These are phyloP conservation scores for Camelina hispida DNA, from an alignment of 345 rosid species.

Conservation along the genomic window DNA sequence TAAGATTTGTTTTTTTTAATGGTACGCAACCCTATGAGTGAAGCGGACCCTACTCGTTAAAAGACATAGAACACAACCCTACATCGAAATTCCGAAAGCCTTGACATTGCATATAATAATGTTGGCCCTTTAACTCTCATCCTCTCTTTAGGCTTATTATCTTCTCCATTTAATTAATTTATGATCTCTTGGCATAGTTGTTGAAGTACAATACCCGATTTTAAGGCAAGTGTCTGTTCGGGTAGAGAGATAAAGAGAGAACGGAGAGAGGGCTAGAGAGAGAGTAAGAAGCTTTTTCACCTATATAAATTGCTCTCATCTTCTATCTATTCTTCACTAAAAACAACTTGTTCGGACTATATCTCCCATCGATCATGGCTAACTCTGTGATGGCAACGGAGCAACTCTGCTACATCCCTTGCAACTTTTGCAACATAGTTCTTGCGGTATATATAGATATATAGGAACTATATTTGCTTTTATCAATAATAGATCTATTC, in stretches of 20 bases:
- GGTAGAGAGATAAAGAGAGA: slow-evolving; percentile 6
- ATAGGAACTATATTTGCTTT: slow-evolving; percentile 9
- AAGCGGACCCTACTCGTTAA: slow-evolving; percentile 41
- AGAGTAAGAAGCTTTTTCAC: slow-evolving; percentile 25
- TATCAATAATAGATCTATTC: slow-evolving; percentile 47
- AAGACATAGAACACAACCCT: slow-evolving; percentile 42
- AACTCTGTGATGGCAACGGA: slow-evolving; percentile 51
- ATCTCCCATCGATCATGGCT: slow-evolving; percentile 35
- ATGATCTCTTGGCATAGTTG: slow-evolving; percentile 32
- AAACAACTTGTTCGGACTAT: slow-evolving; percentile 16
- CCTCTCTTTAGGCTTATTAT: slow-evolving; percentile 40
- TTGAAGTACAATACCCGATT: slow-evolving; percentile 37
- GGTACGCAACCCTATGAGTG: slow-evolving; percentile 30
- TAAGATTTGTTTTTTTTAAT: background rate
- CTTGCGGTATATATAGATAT: slow-evolving; percentile 70
- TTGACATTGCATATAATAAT: slow-evolving; percentile 36
- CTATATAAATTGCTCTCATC: slow-evolving; percentile 32
- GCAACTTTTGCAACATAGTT: slow-evolving; percentile 97
- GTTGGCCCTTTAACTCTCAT: slow-evolving; percentile 36
- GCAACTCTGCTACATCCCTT: slow-evolving; percentile 98
- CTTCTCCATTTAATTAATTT: slow-evolving; percentile 19
- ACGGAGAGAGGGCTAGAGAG: slow-evolving; percentile 17
- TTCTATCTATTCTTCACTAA: slow-evolving; percentile 27
- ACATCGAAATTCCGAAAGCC: slow-evolving; percentile 42
- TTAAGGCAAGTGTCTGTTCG: slow-evolving; percentile 35